Percentiles rank a stretch among this genome's conserved stretches.
Evolutionary conservation across 177 flowering plant genomes (phyloP).

Genomic region (Tripterygium wilfordii): DNA sequence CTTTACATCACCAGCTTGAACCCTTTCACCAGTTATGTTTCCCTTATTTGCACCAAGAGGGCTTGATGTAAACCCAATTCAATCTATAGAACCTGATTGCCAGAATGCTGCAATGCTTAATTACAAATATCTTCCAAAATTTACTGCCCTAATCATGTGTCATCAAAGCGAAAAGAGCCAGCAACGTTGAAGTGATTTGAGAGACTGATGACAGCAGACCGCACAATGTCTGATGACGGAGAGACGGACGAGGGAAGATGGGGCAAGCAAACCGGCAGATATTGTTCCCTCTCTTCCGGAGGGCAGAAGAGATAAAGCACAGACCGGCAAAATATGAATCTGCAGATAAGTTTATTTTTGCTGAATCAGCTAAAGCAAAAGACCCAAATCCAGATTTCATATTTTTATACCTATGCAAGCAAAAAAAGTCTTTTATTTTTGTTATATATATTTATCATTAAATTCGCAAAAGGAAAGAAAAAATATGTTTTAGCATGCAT

Average conservation of each 20-base stretch:
- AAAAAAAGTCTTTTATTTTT: too few species aligned
- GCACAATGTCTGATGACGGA: constrained; percentile 45
- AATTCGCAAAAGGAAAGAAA: too few species aligned
- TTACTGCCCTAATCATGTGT: constrained; percentile 6
- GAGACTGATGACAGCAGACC: constrained; percentile 43
- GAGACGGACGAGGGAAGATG: constrained; percentile 61
- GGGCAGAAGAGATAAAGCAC: constrained; percentile 50
- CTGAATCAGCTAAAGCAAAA: too few species aligned
- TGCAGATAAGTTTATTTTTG: constrained; percentile 29
- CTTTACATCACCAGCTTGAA: not conserved
- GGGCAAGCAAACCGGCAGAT: constrained; percentile 75
- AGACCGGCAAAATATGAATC: constrained; percentile 85
- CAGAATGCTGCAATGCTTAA: not conserved
- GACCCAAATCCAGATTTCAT: not conserved
- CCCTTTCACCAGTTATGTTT: constrained; percentile 1
- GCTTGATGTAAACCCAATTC: too few species aligned
- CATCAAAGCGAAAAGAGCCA: constrained; percentile 38
- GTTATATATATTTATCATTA: too few species aligned
- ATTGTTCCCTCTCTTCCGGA: constrained; percentile 35
- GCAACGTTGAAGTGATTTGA: constrained; percentile 55
- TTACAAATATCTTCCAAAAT: not conserved
- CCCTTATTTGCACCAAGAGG: too few species aligned
- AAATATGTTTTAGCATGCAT: too few species aligned
- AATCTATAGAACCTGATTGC: not conserved
- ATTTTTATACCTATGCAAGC: not conserved